phyloP scores from a whole-genome alignment of 768 basidiomycete species.

The Podaxis pistillaris region DNA sequence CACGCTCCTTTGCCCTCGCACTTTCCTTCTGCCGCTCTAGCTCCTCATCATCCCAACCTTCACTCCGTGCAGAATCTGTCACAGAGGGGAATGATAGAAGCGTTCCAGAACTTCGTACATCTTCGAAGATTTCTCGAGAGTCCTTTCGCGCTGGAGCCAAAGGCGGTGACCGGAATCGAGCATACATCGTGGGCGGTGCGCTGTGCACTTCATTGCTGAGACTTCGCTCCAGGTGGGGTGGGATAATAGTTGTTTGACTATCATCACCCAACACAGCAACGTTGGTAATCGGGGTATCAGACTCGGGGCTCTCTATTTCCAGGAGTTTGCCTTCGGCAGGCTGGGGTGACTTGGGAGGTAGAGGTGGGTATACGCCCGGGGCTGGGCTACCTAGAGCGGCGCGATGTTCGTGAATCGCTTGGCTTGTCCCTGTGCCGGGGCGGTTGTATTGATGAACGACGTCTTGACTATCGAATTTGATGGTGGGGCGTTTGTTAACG shows the following conservation, averaged over 20 bases:
- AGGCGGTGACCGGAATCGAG: slow-evolving; percentile 24
- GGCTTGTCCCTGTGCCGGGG: slow-evolving; percentile 46
- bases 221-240: slow-evolving; percentile 24
- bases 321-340: slow-evolving; percentile 27
- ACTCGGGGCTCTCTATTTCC: slow-evolving; percentile 21
- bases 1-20: slow-evolving; percentile 39
- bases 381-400: slow-evolving; percentile 34
- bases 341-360: slow-evolving; percentile 22
- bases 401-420: slow-evolving; percentile 49
- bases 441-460: slow-evolving; percentile 72
- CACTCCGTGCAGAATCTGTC: slow-evolving; percentile 47
- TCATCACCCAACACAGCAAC: slow-evolving; percentile 11
- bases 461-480: slow-evolving; percentile 78
- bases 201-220: slow-evolving; percentile 38
- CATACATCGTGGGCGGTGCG: slow-evolving; percentile 44
- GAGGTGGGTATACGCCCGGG: slow-evolving; percentile 30
- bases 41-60: slow-evolving; percentile 37
- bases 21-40: slow-evolving; percentile 29
- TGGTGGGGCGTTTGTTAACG: slow-evolving; percentile 48
- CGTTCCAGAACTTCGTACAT: slow-evolving; percentile 28
- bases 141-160: slow-evolving; percentile 26
- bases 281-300: slow-evolving; percentile 1
- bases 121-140: slow-evolving; percentile 36
- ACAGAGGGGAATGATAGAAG: slow-evolving; percentile 50
- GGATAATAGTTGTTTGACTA: slow-evolving; percentile 29